Conservation (phyloP, 306 rosid species). For the Prunus campanulata region DNA sequence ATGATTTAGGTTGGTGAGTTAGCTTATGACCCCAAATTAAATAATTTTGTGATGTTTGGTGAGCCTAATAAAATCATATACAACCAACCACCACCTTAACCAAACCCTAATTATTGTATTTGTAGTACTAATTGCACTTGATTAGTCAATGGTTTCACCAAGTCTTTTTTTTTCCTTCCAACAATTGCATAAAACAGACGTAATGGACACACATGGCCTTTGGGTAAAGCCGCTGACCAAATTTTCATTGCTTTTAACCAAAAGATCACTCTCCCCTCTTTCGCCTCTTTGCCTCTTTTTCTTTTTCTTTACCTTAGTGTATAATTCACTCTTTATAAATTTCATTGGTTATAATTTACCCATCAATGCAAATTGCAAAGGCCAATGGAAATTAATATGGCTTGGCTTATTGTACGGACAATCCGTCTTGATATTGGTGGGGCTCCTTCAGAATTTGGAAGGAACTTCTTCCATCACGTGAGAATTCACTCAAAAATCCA, state of each 20-base stretch:
- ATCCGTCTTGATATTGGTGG: neutral
- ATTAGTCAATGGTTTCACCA: neutral
- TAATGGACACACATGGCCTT: conserved; percentile 4
- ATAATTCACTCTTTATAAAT: neutral
- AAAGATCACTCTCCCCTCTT: neutral
- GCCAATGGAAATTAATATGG: neutral
- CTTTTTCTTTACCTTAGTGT: neutral
- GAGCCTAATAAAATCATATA: neutral
- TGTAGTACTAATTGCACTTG: neutral
- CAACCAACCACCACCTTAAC: conserved; percentile 4
- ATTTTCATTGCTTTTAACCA: neutral
- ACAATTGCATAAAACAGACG: neutral
- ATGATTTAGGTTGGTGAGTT: neutral
- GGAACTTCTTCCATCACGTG: neutral
- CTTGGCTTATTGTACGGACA: neutral
- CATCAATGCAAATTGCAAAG: neutral
- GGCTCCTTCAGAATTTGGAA: neutral
- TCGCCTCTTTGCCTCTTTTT: neutral
- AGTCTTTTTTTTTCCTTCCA: no score
- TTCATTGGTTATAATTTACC: neutral
- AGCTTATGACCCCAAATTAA: neutral
- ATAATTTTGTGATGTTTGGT: neutral
- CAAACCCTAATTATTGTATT: neutral
- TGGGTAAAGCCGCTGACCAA: neutral
- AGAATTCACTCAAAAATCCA: neutral